These are phyloP conservation scores for Prunella vulgaris DNA, from an alignment of 257 asterid genomes.

Conservation along the genomic window DNA sequence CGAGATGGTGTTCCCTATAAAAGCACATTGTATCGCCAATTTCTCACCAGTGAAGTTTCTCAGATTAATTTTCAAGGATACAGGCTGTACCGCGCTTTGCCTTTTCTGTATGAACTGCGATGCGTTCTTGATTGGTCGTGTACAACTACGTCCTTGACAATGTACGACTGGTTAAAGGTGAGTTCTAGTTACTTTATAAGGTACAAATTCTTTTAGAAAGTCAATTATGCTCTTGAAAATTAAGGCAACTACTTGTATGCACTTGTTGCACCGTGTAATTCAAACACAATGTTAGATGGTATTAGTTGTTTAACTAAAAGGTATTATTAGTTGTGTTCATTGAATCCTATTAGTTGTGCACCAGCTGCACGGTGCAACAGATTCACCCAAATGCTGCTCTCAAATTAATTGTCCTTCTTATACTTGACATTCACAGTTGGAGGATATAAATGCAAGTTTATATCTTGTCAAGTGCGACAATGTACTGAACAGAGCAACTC, in stretches of 20 bases:
- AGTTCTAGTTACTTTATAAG: slow-evolving; percentile 3
- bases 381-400: no score
- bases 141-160: slow-evolving; percentile 86
- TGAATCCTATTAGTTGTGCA: no score
- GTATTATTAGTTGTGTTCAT: no score
- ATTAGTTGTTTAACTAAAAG: no score
- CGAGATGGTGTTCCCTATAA: slow-evolving; percentile 89
- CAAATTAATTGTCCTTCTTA: neutral
- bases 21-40: slow-evolving; percentile 94
- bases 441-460: slow-evolving; percentile 92
- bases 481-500: slow-evolving; percentile 78
- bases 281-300: no score
- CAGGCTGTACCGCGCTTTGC: slow-evolving; percentile 93
- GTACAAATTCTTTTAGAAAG: neutral
- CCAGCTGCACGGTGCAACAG: no score
- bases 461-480: slow-evolving; percentile 91
- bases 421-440: slow-evolving; percentile 54
- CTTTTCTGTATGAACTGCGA: slow-evolving; percentile 88
- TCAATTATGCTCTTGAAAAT: neutral
- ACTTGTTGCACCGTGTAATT: no score
- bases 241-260: no score
- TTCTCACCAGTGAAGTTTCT: slow-evolving; percentile 87
- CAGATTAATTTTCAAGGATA: slow-evolving; percentile 80
- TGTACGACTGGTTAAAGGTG: slow-evolving; percentile 99
- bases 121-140: slow-evolving; percentile 99